Base-by-base conservation (phyloP, 2,329 filamentous ascomycete genomes). In the Cladobotryum protrusum region DNA sequence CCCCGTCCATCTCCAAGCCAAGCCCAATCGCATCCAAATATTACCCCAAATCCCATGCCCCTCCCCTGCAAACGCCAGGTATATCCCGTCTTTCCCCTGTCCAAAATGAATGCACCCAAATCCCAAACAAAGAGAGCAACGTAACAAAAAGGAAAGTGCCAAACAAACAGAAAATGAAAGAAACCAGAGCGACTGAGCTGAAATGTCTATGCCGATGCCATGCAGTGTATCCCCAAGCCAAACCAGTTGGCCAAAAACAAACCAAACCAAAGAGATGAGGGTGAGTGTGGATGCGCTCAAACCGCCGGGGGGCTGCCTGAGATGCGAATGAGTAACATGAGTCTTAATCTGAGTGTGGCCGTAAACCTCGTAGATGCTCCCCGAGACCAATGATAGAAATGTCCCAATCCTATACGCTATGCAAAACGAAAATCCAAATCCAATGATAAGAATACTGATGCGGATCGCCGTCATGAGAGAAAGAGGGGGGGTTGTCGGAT, bases 271-370 rank as follows among this genome's bases (percentile, higher is more conserved):
- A 9, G 24, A 29, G 24, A 29, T 29, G 24, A 9, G 24, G 24
- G 24, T 8, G 24, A 8, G 7, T 6, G 29, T 15, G 15, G 32
- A 48, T 33, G 18, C 45, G 29, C 44, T 11, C 50, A 36, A 47
- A 45, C 39, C 47, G 62, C 62, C 62, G 62, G 44, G 61, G 59
- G 60, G 62, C 62, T 54, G 49, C 57, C 59, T 37, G 35, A 35
- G 57, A 57, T 61, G 50, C 60, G 15, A 62, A 56, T 46, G 36
- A 35, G 33, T 29, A 40, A 43, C 19, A 40, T 37, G 35, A 41
- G 37, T 43, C 18, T 18, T 19, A 42, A 18, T 39, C 44, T 15
- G 36, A 36, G 24, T 43, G 40, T 43, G 32, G 49, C 45, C 45
- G 49, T 51, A 20, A 39, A 29, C 40, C 49, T 44, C 34, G 48